Base-by-base conservation (phyloP, 2,329 filamentous ascomycete species). In the Hymenoscyphus albidus region DNA sequence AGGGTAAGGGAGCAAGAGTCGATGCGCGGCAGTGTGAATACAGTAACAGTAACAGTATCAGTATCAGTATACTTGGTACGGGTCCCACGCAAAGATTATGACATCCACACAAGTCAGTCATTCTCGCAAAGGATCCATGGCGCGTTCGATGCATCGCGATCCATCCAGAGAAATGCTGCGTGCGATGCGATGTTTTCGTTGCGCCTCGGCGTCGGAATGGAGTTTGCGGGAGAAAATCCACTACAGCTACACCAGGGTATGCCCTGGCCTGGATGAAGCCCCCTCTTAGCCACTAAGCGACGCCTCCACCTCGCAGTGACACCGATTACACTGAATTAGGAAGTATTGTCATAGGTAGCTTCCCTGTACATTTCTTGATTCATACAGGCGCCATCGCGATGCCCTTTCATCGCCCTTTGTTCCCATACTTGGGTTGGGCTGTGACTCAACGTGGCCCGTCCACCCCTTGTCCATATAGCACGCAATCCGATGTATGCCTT, bases 151-250 rank as follows among this genome's bases (percentile, higher is more conserved):
- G 18, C 44, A 51, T 51, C 44, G 44, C 44, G 44, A 51, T 51
- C 44, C 44, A 9, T 51, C 22, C 3, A 22, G 1, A 10, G 10
- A 2, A 51, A 22, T 51, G 9, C 35, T 35, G 35, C 6, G 35
- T 51, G n/a, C 12, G 44, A n/a, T 27, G 44, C 12, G 44, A n/a
- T 27, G 44, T 3, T 48, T 48, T 51, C n/a, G 5, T 48, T 39
- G 44, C 60, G 60, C 61, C 65, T 66, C 64, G 70, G 42, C 65
- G 63, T 67, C 64, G 65, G 68, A 59, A 31, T 38, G 57, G 51
- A 12, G 58, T 35, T 58, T 31, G 38, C 18, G 18, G 13, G 6
- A 39, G 56, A 27, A 18, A 27, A 3, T 39, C 16, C 22, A 39
- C 27, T n/a, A 3, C 22, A 31, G 22, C 22, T 22, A 22, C 22